Base-by-base conservation (phyloP, 805 yeast species). In the Pichia sporocuriosa region DNA sequence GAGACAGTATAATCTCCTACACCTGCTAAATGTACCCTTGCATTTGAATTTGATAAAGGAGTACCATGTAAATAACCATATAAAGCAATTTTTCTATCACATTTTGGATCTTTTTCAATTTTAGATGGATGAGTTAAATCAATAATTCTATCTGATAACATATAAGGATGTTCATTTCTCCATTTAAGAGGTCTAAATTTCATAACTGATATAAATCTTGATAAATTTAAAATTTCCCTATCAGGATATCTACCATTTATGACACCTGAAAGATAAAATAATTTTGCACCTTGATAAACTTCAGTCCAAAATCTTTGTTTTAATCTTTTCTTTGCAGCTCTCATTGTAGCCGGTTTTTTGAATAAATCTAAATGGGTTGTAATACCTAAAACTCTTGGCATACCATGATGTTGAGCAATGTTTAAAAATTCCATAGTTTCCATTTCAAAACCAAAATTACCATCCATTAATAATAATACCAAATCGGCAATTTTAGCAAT, bases 361-460 rank as follows among this genome's bases (percentile, higher is more conserved):
- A 93, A 93, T 38, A 93, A 71, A 63, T 93, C 99, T 55, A 94
- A 72, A 68, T 93, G 99, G 0, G 98, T 93, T 6, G 96, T 84
- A 9, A 93, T 84, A 50, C 97, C 98, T 34, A 93, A 69, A 16
- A 93, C 94, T 53, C 96, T 77, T 32, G 99, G 99, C 89, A 93
- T 93, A 63, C 98, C 99, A 62, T 93, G 98, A 58, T 90, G 97
- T 54, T 93, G 96, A 3, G 96, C 94, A 51, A 93, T 76, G 57
- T 93, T 94, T 49, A 93, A 70, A 57, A 93, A 93, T 65, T 93
- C 99, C 97, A 93, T 94, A 8, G 98, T 93, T 65, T 93, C 99
- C 99, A 93, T 93, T 68, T 93, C 99, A 45, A 93, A 79, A 7
- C 99, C 99, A 60, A 87, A 93, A 61, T 93, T 93, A 45, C 98